Conservation (phyloP, 257 asterid species). For the Gentiana dahurica region DNA sequence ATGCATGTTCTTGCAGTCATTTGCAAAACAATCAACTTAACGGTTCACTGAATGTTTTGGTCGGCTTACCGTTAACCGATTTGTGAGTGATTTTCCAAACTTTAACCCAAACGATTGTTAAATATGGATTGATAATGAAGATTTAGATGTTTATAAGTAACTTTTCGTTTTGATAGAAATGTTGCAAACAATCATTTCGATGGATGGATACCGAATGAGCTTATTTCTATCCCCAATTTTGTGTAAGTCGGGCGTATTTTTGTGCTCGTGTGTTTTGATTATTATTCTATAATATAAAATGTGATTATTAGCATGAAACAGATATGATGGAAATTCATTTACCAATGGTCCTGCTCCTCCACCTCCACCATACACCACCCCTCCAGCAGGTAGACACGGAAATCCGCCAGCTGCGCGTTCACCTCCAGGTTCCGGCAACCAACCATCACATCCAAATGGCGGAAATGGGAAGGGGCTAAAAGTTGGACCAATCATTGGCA, state of each 20-base stretch:
- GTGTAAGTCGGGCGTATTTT: conserved; percentile 35
- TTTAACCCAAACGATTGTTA: neutral
- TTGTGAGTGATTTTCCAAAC: conserved; percentile 43
- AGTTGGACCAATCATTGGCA: conserved; percentile 71
- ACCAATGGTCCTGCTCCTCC: conserved; percentile 92
- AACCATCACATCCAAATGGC: conserved; percentile 21
- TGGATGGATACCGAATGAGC: conserved; percentile 92
- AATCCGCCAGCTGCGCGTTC: conserved; percentile 40
- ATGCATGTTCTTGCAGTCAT: conserved; percentile 39
- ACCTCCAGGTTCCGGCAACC: conserved; percentile 33
- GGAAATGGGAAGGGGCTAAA: conserved; percentile 41
- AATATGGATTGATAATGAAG: neutral
- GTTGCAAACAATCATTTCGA: conserved; percentile 78
- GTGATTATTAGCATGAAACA: conserved; percentile 23
- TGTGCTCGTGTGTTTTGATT: conserved; percentile 7
- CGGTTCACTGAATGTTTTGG: conserved; percentile 69
- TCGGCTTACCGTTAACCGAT: conserved; percentile 58
- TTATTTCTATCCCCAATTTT: conserved; percentile 57
- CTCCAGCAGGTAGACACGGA: conserved; percentile 69
- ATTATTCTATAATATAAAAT: conserved; percentile 12
- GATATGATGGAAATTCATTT: conserved; percentile 73
- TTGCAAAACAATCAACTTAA: conserved; percentile 68
- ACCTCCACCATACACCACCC: conserved; percentile 76
- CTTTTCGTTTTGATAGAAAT: conserved; percentile 44
- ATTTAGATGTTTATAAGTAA: neutral